These are phyloP conservation scores for Penicillium crystallinum DNA, from an alignment of 495 filamentous ascomycete species.

Conservation along the genomic window DNA sequence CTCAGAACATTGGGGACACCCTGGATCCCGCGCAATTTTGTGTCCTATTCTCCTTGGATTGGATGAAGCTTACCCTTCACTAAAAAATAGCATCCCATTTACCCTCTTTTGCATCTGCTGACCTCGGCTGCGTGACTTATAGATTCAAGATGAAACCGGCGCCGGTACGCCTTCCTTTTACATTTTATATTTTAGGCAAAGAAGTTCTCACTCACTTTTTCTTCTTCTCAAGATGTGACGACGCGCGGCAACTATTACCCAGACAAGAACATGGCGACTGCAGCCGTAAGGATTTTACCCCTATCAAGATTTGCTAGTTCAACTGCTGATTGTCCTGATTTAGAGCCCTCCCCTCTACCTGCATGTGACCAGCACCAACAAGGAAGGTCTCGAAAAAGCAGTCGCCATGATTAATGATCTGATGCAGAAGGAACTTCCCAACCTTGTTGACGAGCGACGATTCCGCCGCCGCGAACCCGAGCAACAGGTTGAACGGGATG, in stretches of 20 bases:
- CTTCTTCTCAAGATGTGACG: conserved; percentile 82
- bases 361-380: conserved; percentile 88
- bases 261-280: conserved; percentile 94
- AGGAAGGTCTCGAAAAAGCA: conserved; percentile 85
- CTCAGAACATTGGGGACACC: background rate
- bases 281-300: conserved; percentile 62
- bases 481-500: conserved; percentile 82
- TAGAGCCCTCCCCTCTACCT: conserved; percentile 93
- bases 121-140: conserved; percentile 86
- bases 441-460: conserved; percentile 89
- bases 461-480: conserved; percentile 88
- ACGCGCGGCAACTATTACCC: conserved; percentile 94
- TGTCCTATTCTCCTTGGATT: conserved; percentile 49
- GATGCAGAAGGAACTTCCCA: conserved; percentile 94
- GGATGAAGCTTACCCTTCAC: conserved; percentile 76
- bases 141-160: conserved; percentile 99
- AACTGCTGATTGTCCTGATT: background rate
- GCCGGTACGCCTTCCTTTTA: conserved; percentile 83
- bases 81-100: conserved; percentile 62
- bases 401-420: conserved; percentile 82
- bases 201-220: conserved; percentile 53
- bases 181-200: conserved; percentile 39
- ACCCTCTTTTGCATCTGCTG: conserved; percentile 94
- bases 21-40: conserved; percentile 26
- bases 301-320: background rate